phyloP scores from a whole-genome alignment of 2,329 filamentous ascomycete species.

The Aureobasidium sp. region DNA sequence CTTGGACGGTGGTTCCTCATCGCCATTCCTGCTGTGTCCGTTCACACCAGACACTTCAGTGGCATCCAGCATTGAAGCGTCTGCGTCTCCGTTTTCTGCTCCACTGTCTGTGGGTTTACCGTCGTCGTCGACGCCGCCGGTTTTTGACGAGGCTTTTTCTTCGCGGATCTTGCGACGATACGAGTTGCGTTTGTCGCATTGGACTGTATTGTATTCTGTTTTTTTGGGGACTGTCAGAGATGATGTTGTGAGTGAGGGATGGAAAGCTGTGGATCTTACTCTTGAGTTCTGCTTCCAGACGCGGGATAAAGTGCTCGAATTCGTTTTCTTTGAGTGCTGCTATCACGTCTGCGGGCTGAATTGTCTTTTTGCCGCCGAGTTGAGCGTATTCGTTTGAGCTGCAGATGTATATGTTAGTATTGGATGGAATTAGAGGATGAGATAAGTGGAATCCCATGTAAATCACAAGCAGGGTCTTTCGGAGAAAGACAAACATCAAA shows the following conservation, averaged over 20 bases:
- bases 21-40: slow-evolving; percentile 33
- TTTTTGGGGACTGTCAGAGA: neutral
- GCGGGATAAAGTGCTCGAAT: slow-evolving; percentile 61
- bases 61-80: slow-evolving; percentile 16
- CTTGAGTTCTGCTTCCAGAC: slow-evolving; percentile 66
- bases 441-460: neutral
- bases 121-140: slow-evolving; percentile 16
- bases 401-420: neutral
- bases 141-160: slow-evolving; percentile 41
- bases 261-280: slow-evolving; percentile 39
- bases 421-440: neutral
- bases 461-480: neutral
- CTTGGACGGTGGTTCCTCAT: slow-evolving; percentile 41
- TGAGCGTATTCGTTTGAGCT: slow-evolving; percentile 68
- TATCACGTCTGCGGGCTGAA: slow-evolving; percentile 67
- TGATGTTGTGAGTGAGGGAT: no score
- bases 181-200: slow-evolving; percentile 65
- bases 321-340: slow-evolving; percentile 69
- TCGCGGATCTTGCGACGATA: slow-evolving; percentile 63
- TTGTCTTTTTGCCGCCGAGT: slow-evolving; percentile 65
- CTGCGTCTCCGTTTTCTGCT: slow-evolving; percentile 19
- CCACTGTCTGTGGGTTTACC: slow-evolving; percentile 55
- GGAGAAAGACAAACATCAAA: neutral
- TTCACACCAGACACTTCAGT: slow-evolving; percentile 22
- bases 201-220: slow-evolving; percentile 62